Conservation (phyloP, 495 filamentous ascomycete species). For the Tetracladium setigerum region DNA sequence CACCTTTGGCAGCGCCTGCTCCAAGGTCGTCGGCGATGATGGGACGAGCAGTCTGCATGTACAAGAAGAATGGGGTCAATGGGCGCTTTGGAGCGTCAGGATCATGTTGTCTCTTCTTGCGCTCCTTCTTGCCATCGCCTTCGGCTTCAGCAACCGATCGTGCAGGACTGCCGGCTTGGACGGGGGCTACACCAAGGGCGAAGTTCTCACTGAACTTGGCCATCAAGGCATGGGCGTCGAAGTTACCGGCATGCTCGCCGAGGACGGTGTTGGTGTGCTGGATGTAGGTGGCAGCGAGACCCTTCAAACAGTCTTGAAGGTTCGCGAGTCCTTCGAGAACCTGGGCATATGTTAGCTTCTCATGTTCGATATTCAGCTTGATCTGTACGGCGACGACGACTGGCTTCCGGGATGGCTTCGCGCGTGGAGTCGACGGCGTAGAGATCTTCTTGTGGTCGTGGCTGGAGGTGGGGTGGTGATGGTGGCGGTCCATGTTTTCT, state of each 20-base stretch:
- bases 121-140: constrained; percentile 66
- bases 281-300: constrained; percentile 70
- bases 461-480: constrained; percentile 2
- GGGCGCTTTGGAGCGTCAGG: constrained; percentile 93
- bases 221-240: constrained; percentile 36
- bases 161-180: constrained; percentile 26
- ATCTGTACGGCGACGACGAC: neutral
- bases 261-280: constrained; percentile 75
- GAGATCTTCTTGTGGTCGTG: too few species aligned
- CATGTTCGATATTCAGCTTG: too few species aligned
- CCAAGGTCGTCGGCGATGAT: constrained; percentile 73
- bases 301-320: constrained; percentile 64
- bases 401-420: too few species aligned
- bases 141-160: constrained; percentile 27
- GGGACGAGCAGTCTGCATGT: constrained; percentile 73
- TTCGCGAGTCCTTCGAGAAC: constrained; percentile 65
- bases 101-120: constrained; percentile 81
- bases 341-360: constrained; percentile 34
- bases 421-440: too few species aligned
- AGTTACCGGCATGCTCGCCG: constrained; percentile 43
- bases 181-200: constrained; percentile 32
- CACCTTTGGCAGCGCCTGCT: constrained; percentile 58
- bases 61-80: constrained; percentile 89
- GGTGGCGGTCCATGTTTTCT: neutral
- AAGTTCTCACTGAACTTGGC: constrained; percentile 41